These are phyloP conservation scores for Ganoderma resinaceum DNA, from an alignment of 1,284 basidiomycete genomes.

Conservation along the genomic window DNA sequence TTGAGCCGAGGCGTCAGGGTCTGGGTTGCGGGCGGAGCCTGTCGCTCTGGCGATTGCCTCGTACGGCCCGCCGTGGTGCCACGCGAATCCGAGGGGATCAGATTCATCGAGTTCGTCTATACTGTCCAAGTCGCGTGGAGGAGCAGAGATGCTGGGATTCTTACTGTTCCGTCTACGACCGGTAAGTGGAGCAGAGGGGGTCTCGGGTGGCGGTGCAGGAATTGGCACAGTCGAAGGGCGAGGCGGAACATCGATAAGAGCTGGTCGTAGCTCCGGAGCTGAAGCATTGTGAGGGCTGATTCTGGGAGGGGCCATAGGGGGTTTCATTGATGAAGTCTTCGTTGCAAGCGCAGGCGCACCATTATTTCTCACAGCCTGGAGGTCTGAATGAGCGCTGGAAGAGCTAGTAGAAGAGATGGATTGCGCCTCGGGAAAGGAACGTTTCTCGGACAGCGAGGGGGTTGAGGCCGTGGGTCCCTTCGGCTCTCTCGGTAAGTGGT, in stretches of 20 bases:
- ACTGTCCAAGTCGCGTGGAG: constrained; percentile 59
- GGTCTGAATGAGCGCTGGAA: neutral
- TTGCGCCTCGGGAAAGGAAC: constrained; percentile 1
- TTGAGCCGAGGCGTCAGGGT: constrained; percentile 16
- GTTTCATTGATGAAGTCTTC: constrained; percentile 18
- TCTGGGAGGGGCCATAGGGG: constrained; percentile 27
- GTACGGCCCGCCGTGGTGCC: constrained; percentile 76
- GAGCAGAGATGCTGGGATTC: constrained; percentile 35
- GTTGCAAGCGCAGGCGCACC: neutral
- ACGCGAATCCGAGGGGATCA: constrained; percentile 63
- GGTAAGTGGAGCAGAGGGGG: constrained; percentile 22
- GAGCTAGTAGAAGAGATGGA: constrained; percentile 3
- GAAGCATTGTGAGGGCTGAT: constrained; percentile 33
- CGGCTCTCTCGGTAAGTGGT: constrained; percentile 16
- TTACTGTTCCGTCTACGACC: constrained; percentile 33
- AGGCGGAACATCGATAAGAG: constrained; percentile 29
- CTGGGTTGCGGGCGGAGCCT: constrained; percentile 17
- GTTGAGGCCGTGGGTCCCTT: constrained; percentile 4
- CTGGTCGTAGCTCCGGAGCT: constrained; percentile 36
- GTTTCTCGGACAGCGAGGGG: constrained; percentile 9
- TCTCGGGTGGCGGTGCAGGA: constrained; percentile 8
- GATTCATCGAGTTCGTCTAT: constrained; percentile 80
- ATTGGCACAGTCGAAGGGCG: constrained; percentile 33
- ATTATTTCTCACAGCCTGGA: constrained; percentile 16
- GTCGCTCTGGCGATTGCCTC: constrained; percentile 50